Base-by-base conservation (phyloP, 805 yeast species). In the Ogataea nitratoaversa region DNA sequence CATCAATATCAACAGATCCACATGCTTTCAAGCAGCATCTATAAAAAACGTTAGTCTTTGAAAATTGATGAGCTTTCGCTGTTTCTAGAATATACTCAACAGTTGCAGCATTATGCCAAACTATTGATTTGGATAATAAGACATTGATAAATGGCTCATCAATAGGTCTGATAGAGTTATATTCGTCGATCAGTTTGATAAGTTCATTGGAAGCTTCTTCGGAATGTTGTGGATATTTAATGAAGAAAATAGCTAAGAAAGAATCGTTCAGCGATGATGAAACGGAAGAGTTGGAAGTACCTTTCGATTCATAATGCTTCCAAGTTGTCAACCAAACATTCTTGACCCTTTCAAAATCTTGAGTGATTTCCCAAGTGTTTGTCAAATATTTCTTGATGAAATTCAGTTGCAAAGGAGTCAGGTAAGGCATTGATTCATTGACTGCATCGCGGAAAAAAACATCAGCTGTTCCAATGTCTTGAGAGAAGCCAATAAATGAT, bases 131-230 rank as follows among this genome's bases (percentile, higher is more conserved):
- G 30, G 86, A 75, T 42, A 86, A 69, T 39, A 85, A 69, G 32
- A 85, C 84, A 60, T 86, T 87, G 60, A 87, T 74, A 54, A 87
- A 84, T n/a, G 86, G 82, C 59, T 84, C 91, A 59, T 85, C 91
- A 41, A 82, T 71, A 18, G 74, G 68, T 53, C 77, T 78, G 45
- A 78, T 67, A 34, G 68, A 68, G 37, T 78, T 70, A 57, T 83
- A 82, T 25, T 70, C 66, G 14, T 70, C 59, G 43, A 84, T 77
- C 38, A 84, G 58, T 36, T 72, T 68, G 54, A 76, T 75, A 50
- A 87, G 72, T 49, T 74, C 70, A 37, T 56, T 57, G 51, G 80
- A 74, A 4, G 88, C 83, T 47, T 76, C 76, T 8, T 65, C 66
- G 31, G 75, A 71, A 44, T 69, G 67, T 14, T 68, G 65, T 6